Evolutionary conservation across 148 eudicot genomes (phyloP), one percentile per base, ranked within the genome.

Genomic region (Camellia sinensis): DNA sequence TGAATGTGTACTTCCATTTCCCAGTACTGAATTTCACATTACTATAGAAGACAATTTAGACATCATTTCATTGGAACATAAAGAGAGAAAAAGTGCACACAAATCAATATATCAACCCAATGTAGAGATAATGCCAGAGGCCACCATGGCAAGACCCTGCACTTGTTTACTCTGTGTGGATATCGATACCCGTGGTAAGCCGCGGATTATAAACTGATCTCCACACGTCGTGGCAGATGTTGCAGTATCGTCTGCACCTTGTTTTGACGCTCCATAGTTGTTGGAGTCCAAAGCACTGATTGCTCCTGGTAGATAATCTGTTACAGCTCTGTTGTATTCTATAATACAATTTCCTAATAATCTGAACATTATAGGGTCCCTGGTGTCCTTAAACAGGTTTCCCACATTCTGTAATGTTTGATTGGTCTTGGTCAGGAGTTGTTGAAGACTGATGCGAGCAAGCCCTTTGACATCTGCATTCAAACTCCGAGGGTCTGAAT

Each of bases 391-490:
- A n/a, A 46, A 70, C 56, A 70, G 29, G 5, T 70, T 56, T 18
- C 15, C 56, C 9, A 46, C 54, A 1, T 7, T 18, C 29, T 70
- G 0, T 3, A 70, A 52, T 46, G 74, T 46, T 46, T 70, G 29
- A n/a, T 45, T 70, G n/a, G 56, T 37, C 74, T 18, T 70, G 5
- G 74, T n/a, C 40, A 70, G 56, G 74, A 19, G n/a, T 3, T 7
- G 10, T 70, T 70, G 46, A 46, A 70, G 74, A 52, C 57, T 46
- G 37, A 70, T 70, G 4, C 14, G 19, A 18, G 74, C 74, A 70
- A 70, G 74, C 74, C 56, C 74, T 70, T 70, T 70, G 56, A n/a
- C 54, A 46, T 70, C 74, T 70, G 74, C 19, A 2, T 70, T 70
- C 54, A 9, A 70, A 10, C 74, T 70, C 21, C 56, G 54, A 7